These are phyloP conservation scores for Ogataea hybrid DNA, from an alignment of 1,139 yeast genomes.

Conservation along the genomic window DNA sequence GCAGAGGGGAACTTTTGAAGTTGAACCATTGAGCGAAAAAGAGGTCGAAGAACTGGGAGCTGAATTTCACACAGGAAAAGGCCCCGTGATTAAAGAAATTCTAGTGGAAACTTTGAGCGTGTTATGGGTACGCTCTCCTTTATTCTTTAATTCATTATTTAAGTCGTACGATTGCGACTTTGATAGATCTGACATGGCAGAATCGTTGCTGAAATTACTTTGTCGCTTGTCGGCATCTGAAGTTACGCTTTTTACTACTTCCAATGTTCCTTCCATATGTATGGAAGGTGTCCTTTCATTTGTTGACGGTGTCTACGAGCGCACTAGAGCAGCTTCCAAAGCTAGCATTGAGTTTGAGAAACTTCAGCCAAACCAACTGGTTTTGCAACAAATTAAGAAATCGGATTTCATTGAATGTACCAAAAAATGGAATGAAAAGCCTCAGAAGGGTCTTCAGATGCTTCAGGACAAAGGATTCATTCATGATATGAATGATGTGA, in stretches of 20 bases:
- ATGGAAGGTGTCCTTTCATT: constrained; percentile 80
- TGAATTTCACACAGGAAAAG: constrained; percentile 38
- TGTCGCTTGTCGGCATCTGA: constrained; percentile 80
- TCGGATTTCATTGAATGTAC: constrained; percentile 76
- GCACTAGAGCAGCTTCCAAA: constrained; percentile 40
- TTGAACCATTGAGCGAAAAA: constrained; percentile 30
- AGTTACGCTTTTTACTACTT: constrained; percentile 72
- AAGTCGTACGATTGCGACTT: constrained; percentile 90
- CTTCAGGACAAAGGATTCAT: constrained; percentile 66
- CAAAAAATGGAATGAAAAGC: constrained; percentile 70
- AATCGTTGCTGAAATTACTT: constrained; percentile 63
- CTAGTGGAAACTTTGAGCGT: constrained; percentile 82
- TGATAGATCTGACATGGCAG: constrained; percentile 80
- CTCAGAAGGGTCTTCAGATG: constrained; percentile 68
- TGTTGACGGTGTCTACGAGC: constrained; percentile 61
- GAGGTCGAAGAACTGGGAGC: constrained; percentile 27
- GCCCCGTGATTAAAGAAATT: constrained; percentile 60
- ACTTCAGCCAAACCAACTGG: constrained; percentile 32
- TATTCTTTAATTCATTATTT: constrained; percentile 72
- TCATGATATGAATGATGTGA: constrained; percentile 46
- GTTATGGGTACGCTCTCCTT: constrained; percentile 79
- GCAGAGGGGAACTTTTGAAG: constrained; percentile 38
- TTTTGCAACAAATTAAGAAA: constrained; percentile 55
- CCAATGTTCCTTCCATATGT: constrained; percentile 90
- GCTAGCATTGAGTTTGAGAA: constrained; percentile 23